Evolutionary conservation across 495 filamentous ascomycete genomes (phyloP).

Genomic region (Apiosordaria backusii): DNA sequence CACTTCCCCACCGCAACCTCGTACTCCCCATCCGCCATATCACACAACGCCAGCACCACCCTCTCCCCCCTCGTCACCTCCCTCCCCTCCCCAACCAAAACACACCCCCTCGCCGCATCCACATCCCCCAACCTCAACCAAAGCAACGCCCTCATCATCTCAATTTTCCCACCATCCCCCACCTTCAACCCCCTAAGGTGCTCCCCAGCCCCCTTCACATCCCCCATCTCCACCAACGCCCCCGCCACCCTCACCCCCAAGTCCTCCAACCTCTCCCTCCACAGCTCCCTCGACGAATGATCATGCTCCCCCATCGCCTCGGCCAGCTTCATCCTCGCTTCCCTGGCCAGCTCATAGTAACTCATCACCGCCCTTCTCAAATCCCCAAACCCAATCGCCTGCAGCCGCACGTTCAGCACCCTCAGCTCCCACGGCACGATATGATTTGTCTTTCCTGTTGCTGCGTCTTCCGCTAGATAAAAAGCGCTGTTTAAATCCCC

Average conservation of each 20-base stretch:
- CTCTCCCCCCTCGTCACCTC: constrained; percentile 24
- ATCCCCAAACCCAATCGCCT: constrained; percentile 80
- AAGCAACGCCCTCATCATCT: constrained; percentile 57
- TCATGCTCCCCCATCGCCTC: constrained; percentile 35
- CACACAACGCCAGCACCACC: constrained; percentile 61
- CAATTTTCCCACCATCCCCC: constrained; percentile 31
- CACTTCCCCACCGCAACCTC: constrained; percentile 58
- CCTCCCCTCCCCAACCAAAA: constrained; percentile 30
- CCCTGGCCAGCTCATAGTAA: constrained; percentile 81
- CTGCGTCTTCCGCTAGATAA: constrained; percentile 52
- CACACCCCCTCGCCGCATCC: constrained; percentile 55
- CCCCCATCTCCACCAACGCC: constrained; percentile 86
- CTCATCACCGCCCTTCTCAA: constrained; percentile 77
- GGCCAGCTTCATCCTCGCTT: constrained; percentile 58
- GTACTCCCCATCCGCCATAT: constrained; percentile 77
- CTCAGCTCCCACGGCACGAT: constrained; percentile 86
- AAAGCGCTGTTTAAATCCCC: constrained; percentile 75
- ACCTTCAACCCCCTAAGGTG: constrained; percentile 53
- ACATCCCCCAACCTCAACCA: constrained; percentile 75
- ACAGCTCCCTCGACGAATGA: constrained; percentile 52
- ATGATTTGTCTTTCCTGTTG: constrained; percentile 35
- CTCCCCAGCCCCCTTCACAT: constrained; percentile 68
- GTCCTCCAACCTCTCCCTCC: constrained; percentile 66
- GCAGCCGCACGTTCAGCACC: constrained; percentile 74
- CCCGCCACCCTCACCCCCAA: constrained; percentile 75